Percentiles rank a stretch among this genome's conserved stretches.
Evolutionary conservation across 768 basidiomycete genomes (phyloP).

Genomic region (Boletus coccyginus): DNA sequence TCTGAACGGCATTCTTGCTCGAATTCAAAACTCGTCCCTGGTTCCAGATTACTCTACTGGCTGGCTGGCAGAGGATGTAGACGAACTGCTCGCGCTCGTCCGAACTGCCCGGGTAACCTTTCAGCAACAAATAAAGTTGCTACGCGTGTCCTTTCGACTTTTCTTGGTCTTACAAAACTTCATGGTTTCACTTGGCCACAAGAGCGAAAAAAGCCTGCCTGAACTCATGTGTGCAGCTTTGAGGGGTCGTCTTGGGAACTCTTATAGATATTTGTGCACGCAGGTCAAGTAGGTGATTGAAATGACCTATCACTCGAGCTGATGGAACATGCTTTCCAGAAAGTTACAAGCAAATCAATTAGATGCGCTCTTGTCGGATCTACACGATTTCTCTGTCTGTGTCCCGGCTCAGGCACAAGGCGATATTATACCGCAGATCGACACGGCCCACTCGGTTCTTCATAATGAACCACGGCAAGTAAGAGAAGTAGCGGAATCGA

Average conservation of each 20-base stretch:
- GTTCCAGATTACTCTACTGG: conserved; percentile 15
- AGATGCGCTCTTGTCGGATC: conserved; percentile 36
- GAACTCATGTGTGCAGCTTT: conserved; percentile 47
- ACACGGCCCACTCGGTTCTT: conserved; percentile 17
- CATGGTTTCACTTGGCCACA: conserved; percentile 44
- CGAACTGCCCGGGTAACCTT: conserved; percentile 39
- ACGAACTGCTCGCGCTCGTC: conserved; percentile 34
- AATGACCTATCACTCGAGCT: conserved; percentile 7
- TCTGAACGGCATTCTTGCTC: conserved; percentile 38
- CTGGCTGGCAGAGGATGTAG: conserved; percentile 28
- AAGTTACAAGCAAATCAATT: conserved; percentile 40
- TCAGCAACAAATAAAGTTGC: conserved; percentile 25
- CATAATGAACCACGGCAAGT: conserved; percentile 17
- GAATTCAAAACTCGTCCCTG: conserved; percentile 28
- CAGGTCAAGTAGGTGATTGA: conserved; percentile 43
- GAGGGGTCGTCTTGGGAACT: conserved; percentile 41
- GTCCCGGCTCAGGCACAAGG: conserved; percentile 32
- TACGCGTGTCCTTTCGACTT: conserved; percentile 50
- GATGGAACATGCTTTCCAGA: conserved; percentile 23
- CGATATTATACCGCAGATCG: conserved; percentile 26
- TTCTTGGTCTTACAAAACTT: conserved; percentile 43
- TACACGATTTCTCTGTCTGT: conserved; percentile 39
- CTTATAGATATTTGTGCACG: conserved; percentile 44
- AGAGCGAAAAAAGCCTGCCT: conserved; percentile 30
- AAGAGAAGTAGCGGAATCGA: conserved; percentile 17